Base-by-base conservation (phyloP, 129 eudicot genomes). In the Erigeron canadensis region DNA sequence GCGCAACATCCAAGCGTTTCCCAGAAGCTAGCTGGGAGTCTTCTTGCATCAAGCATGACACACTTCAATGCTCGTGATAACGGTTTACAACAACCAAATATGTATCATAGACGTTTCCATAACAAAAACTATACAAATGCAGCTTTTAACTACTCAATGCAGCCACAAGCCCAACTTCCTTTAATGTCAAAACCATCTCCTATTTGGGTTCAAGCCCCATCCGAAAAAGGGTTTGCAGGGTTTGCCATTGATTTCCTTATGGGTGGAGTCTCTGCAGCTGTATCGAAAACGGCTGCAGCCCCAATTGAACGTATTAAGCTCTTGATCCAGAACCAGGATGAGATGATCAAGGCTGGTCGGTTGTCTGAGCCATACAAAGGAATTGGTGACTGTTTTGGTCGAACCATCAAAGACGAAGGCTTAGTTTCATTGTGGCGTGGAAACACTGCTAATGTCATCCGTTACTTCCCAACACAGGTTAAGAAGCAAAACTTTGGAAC, bases 251-350 rank as follows among this genome's bases (percentile, higher is more conserved):
- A 87, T 83, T 87, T 87, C 66, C 79, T 90, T 62, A 79, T 87
- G 91, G 95, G 92, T 11, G 88, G 92, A 47, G 89, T 87, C 28
- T 88, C 91, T 73, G 91, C 91, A 41, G 89, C 96, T 48, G 88
- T 83, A 0, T 88, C 91, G 4, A 85, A 88, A 73, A 83, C 91
- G 10, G 92, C 92, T 48, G 92, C 88, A 63, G 91, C 91, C 77
- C 91, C 91, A 12, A 86, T 86, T 5, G 91, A 86, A 73, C 80
- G 91, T 50, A 82, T 86, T 7, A 83, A 86, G 87, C 88, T 86
- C 41, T 76, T 86, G 76, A 83, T 86, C 69, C 91, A 86, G 80
- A 83, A 83, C 56, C 91, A 86, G 70, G 86, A 81, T 64, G 88
- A 86, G 82, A 83, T 86, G 88, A 69, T 81, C 13, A 86, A 79